These are phyloP conservation scores for Globomyces pollinis-pini DNA, from an alignment of 192 early-diverging fungal genomes.

Conservation along the genomic window DNA sequence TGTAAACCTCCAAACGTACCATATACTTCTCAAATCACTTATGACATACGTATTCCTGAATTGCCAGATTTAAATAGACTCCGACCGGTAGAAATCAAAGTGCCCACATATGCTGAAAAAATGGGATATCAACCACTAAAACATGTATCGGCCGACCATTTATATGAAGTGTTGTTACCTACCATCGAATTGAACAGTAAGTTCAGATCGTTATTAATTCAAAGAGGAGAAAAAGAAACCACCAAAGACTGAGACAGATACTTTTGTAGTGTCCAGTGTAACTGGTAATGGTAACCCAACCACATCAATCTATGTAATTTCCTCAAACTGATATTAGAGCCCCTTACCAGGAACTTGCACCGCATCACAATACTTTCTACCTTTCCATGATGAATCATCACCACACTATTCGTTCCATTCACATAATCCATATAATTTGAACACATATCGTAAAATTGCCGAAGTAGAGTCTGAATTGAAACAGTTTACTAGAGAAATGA, in stretches of 20 bases:
- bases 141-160: not conserved
- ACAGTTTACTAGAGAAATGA: not conserved
- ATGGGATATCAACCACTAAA: not conserved
- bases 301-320: not conserved
- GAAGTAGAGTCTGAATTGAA: slow-evolving; percentile 1
- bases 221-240: not conserved
- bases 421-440: not conserved
- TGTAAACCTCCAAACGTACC: not conserved
- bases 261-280: too few relatives aligned
- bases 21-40: not conserved
- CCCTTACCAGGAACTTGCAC: not conserved
- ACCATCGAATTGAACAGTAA: not conserved
- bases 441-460: not conserved
- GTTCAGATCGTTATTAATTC: not conserved
- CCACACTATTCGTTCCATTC: slow-evolving; percentile 9
- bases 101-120: slow-evolving; percentile 3
- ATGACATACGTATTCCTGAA: not conserved
- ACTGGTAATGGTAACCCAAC: too few relatives aligned
- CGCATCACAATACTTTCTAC: not conserved
- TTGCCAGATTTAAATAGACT: not conserved
- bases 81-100: not conserved
- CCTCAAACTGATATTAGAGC: not conserved
- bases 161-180: not conserved
- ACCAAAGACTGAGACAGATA: not conserved
- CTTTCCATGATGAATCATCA: slow-evolving; percentile 6